Conservation (phyloP, 352 stramenopile genomes). For the Phytopythium chamaehyphon region DNA sequence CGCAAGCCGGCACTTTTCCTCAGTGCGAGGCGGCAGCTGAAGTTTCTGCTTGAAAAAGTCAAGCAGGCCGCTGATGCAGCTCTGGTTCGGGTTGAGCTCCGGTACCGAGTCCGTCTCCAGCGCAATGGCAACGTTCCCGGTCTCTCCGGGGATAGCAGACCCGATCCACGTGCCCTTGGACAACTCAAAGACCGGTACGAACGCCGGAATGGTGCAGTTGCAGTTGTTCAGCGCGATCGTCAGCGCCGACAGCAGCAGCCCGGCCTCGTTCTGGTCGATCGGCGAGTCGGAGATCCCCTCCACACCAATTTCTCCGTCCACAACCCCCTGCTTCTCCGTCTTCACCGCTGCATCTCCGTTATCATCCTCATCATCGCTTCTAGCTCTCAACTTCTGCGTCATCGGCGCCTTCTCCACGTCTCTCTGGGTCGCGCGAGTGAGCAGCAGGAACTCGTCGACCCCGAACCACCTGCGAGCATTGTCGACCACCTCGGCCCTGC, state of each 20-base stretch:
- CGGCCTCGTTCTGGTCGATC: constrained; percentile 62
- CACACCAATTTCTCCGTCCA: constrained; percentile 3
- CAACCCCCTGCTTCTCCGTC: too few species aligned
- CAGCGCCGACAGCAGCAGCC: constrained; percentile 62
- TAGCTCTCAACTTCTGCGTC: neutral
- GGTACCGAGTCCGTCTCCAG: constrained; percentile 77
- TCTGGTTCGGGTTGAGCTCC: constrained; percentile 70
- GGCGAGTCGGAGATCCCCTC: constrained; percentile 31
- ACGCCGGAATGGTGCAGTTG: constrained; percentile 78
- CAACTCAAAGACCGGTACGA: constrained; percentile 58
- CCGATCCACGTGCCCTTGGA: constrained; percentile 63
- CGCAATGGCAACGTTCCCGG: constrained; percentile 65
- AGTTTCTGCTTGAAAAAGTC: constrained; percentile 85
- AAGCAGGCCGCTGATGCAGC: constrained; percentile 68
- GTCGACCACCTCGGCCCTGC: constrained; percentile 21
- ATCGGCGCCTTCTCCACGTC: constrained; percentile 7
- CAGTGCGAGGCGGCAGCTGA: constrained; percentile 51
- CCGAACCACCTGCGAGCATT: constrained; percentile 66
- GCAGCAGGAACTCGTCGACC: constrained; percentile 62
- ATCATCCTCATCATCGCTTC: neutral
- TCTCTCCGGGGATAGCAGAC: constrained; percentile 58
- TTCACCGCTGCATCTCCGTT: neutral
- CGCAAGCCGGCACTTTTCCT: constrained; percentile 52
- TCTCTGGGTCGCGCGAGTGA: constrained; percentile 35
- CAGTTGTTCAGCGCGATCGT: constrained; percentile 74